These are phyloP conservation scores for Neobulgaria alba DNA, from an alignment of 2,329 filamentous ascomycete species.

Conservation along the genomic window DNA sequence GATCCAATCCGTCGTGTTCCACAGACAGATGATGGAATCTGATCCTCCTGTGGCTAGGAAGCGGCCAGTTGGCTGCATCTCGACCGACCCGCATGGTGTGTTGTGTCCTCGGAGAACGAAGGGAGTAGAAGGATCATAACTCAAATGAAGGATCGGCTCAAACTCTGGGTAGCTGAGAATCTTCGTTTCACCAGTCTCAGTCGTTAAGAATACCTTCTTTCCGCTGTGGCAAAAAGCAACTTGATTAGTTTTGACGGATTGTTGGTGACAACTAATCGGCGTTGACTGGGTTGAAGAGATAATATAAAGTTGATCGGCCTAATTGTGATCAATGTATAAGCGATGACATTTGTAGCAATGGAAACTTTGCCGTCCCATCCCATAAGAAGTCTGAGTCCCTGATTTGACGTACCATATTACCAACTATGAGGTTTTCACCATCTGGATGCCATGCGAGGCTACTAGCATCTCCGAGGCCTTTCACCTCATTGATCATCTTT, in stretches of 20 bases:
- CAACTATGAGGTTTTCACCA: constrained; percentile 61
- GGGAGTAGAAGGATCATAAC: constrained; percentile 36
- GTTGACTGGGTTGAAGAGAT: constrained; percentile 51
- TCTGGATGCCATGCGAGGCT: constrained; percentile 68
- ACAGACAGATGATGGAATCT: constrained; percentile 67
- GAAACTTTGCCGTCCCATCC: no score
- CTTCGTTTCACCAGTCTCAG: constrained; percentile 60
- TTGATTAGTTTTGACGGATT: constrained; percentile 60
- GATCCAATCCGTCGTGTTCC: constrained; percentile 72
- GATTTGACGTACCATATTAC: constrained; percentile 63
- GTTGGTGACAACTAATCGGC: constrained; percentile 49
- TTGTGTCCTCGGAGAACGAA: constrained; percentile 66
- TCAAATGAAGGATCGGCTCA: constrained; percentile 43
- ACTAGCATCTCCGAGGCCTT: constrained; percentile 57
- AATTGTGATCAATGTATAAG: constrained; percentile 4
- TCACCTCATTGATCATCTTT: constrained; percentile 60
- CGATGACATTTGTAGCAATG: no score
- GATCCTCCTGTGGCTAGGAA: constrained; percentile 68
- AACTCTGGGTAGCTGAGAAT: constrained; percentile 61
- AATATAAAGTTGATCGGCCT: constrained; percentile 55
- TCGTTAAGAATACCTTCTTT: constrained; percentile 61
- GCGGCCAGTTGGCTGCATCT: constrained; percentile 61
- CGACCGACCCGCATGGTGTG: constrained; percentile 59
- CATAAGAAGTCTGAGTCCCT: no score
- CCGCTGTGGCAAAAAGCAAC: constrained; percentile 68